These are phyloP conservation scores for Cairneyella variabilis DNA, from an alignment of 495 filamentous ascomycete genomes.

Conservation along the genomic window DNA sequence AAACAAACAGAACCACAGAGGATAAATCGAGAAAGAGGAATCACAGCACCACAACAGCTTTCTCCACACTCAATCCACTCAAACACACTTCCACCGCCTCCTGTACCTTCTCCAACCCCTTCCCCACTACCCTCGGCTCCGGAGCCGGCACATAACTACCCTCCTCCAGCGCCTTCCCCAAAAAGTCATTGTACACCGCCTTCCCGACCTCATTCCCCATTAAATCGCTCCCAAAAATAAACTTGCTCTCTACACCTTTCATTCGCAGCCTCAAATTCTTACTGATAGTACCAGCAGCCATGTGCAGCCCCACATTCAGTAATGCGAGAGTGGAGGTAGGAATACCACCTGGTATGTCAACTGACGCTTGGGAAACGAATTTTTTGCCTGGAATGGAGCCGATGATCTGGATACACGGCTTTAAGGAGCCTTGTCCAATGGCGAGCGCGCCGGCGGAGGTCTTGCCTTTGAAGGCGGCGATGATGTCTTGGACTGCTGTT, in stretches of 20 bases:
- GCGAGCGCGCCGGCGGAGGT: not conserved
- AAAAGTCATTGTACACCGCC: slow-evolving; percentile 3
- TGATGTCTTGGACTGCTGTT: slow-evolving; percentile 2
- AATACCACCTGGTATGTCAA: slow-evolving; percentile 11
- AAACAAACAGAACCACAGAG: no score
- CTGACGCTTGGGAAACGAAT: not conserved
- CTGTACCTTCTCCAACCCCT: slow-evolving; percentile 13
- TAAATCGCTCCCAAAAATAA: not conserved
- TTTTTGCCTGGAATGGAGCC: not conserved
- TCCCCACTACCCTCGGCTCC: slow-evolving; percentile 7
- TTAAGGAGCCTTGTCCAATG: not conserved
- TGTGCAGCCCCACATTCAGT: not conserved
- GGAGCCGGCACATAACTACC: slow-evolving; percentile 3
- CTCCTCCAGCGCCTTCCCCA: slow-evolving; percentile 6
- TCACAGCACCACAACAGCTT: slow-evolving; percentile 16
- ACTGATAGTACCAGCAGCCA: not conserved
- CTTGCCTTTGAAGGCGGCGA: slow-evolving; percentile 4
- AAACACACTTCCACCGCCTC: slow-evolving; percentile 6
- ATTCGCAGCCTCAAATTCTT: not conserved
- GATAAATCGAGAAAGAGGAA: no score
- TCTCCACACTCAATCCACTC: slow-evolving; percentile 13
- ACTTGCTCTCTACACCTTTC: slow-evolving; percentile 14
- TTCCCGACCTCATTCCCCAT: slow-evolving; percentile 7
- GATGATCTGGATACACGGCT: not conserved
- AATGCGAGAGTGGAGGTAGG: not conserved